Conservation (phyloP, 2,329 filamentous ascomycete species). For the Fusarium hostae region DNA sequence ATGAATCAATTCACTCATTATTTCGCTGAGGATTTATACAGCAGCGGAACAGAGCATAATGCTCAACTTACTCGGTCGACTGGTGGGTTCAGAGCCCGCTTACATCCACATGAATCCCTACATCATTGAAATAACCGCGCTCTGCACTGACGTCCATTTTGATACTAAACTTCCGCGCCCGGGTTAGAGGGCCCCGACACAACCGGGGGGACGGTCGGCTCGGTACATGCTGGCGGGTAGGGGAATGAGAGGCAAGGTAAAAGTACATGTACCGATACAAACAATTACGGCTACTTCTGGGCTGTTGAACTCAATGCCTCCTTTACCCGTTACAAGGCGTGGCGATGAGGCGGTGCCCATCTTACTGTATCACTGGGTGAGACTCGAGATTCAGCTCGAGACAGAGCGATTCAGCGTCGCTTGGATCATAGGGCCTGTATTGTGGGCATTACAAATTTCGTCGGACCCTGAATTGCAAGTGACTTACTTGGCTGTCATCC, state of each 20-base stretch:
- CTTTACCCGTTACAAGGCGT: conserved; percentile 24
- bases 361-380: conserved; percentile 2
- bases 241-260: neutral
- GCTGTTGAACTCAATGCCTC: conserved; percentile 27
- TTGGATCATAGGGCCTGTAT: neutral
- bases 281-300: neutral
- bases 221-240: conserved; percentile 21
- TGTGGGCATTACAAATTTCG: conserved; percentile 8
- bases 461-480: conserved; percentile 16
- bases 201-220: conserved; percentile 20
- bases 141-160: conserved; percentile 17
- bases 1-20: neutral
- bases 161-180: conserved; percentile 19
- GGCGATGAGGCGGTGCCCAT: neutral
- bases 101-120: neutral
- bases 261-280: conserved; percentile 2
- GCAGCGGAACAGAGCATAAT: neutral
- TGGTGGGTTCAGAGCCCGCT: neutral
- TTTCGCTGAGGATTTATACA: neutral
- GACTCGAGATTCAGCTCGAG: conserved; percentile 7
- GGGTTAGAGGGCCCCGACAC: conserved; percentile 22
- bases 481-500: conserved; percentile 28
- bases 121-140: conserved; percentile 13
- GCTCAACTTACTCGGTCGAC: neutral
- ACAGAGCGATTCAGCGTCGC: neutral